Evolutionary conservation across 345 rosid genomes (phyloP), one percentile per base, ranked within the genome.

Genomic region (Rubroshorea leprosula): DNA sequence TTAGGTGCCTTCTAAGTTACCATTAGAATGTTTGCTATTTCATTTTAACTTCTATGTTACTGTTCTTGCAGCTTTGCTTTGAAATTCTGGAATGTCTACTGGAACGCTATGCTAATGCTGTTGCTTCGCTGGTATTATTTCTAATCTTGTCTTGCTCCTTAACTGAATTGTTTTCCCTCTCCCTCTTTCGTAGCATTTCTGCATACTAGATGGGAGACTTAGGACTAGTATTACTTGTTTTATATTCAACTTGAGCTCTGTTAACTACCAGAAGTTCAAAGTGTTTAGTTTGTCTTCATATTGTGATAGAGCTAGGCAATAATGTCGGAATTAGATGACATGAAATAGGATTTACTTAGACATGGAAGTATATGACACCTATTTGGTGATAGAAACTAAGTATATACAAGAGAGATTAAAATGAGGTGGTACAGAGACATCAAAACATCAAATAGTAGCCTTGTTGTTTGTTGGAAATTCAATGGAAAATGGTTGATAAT

Each of bases 41-140:
- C 49, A 49, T 54, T 49, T 25, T 55, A 44, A 67, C 69, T 51
- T 46, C 45, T 46, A 1, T 23, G 60, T 60, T 16, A 41, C 57
- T 68, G 8, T 35, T 63, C 54, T 69, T 79, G 78, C 84, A 93
- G 97, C 86, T 89, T 48, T 76, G 76, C 80, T 89, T 89, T 72
- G 86, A 89, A 73, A 91, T 93, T 64, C 54, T 83, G 74, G 96
- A 89, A 60, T 78, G 87, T 75, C 78, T 93, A 39, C 73, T 93
- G 60, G 83, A 81, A 70, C 52, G 73, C 43, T 74, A 80, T 71
- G 71, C 94, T 16, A 65, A 66, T 54, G 83, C 77, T 50, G 71
- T 83, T 55, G 50, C 60, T 58, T 60, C 81, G 41, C 63, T 76
- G 92, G 96, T 86, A 82, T 69, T 39, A 63, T 58, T 66, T 53